Base-by-base conservation (phyloP, 1,139 yeast genomes). In the Arxiozyma bovina region DNA sequence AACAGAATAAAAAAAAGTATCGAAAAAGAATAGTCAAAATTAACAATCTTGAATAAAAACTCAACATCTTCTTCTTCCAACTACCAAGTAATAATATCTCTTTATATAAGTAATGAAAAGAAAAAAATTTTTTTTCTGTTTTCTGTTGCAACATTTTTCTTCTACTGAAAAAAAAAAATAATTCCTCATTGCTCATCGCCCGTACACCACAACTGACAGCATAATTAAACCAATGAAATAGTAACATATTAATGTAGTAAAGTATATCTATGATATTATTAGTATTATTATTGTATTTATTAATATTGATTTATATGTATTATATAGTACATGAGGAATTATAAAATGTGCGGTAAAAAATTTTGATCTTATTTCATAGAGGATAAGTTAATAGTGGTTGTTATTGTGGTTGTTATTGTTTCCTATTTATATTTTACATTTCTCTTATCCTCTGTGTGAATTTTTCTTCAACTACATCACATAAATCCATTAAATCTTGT, bases 401-500 rank as follows among this genome's bases (percentile, higher is more conserved):
- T 8, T 8, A 11, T 27, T 27, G 9, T 27, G 8, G 8, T 27
- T 27, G 30, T 7, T 7, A 27, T 27, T 27, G 11, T 7, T 27
- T 11, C 2, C 8, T 5, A 27, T 27, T 27, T 27, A 27, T 27
- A 27, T 34, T 9, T 34, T 34, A 66, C 57, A 65, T 55, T 52
- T 79, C 78, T 56, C 78, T 78, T 53, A 85, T 77, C 63, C 78
- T 77, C 60, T 81, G 84, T 46, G 83, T 77, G 73, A 89, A 93
- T 59, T 79, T 83, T 57, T 80, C 84, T 70, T 90, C 97, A 50
- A 93, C 83, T 59, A 82, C 90, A 52, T 83, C 80, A 71, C 99
- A 93, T 67, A 91, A 73, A 62, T 86, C 94, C 57, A 84, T 77
- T 63, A 93, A 78, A 67, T 91, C 96, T 61, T 86, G 88, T 57